Base-by-base conservation (phyloP, 2,329 filamentous ascomycete genomes). In the Monilinia fructigena region DNA sequence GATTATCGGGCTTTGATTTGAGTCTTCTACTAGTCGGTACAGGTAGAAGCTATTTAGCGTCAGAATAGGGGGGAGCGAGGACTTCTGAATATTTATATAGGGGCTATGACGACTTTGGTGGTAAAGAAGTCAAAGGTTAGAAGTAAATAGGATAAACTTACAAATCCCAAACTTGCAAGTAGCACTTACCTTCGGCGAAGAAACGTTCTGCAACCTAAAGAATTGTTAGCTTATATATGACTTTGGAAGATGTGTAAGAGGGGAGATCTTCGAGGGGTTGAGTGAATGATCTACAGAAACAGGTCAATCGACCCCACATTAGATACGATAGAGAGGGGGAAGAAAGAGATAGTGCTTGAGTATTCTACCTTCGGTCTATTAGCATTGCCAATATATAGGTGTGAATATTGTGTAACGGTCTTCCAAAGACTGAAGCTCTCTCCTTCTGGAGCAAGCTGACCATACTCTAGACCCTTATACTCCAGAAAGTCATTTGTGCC, bases 131-230 rank as follows among this genome's bases (percentile, higher is more conserved):
- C 26, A 50, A 55, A 61, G 42, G 56, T 16, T 47, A 42, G 35
- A 52, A 26, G 10, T 8, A 45, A 54, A 50, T 14, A 56, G 26
- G 56, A 2, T 6, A 20, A 61, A 66, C 88, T 82, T 81, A 95
- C 91, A 96, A 79, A 69, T 94, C 87, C 93, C 93, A 97, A 14
- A 80, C 74, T 67, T 86, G 82, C 2, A 80, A 77, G 72, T 84
- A 85, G 70, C 90, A 80, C 60, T 91, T 80, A 38, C 78, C 83
- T 3, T 75, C 73, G 45, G 84, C 80, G 71, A 91, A 76, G 85
- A 83, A 0, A 23, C 35, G n/a, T 68, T 66, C 14, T 55, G 65
- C 48, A 1, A 55, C 38, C 62, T 60, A 61, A 3, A 28, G 18
- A 18, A 16, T 8, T 40, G 31, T 74, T 40, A 74, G 59, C 20